Evolutionary conservation across 176 grass and related monocot genomes (phyloP).

Genomic region (Hsuehochloa calcarea): DNA sequence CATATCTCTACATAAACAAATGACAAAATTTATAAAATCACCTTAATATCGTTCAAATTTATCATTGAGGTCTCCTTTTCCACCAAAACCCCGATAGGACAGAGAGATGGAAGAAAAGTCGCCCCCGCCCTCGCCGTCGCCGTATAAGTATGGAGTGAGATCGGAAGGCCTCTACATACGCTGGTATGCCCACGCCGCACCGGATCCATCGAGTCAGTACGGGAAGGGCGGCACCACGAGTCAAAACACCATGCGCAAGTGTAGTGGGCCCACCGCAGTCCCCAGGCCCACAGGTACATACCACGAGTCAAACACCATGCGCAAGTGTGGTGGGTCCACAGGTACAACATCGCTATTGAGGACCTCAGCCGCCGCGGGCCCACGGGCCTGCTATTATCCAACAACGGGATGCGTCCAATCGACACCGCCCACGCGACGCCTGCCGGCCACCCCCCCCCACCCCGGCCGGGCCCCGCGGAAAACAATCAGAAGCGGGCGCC

Average conservation of each 20-base stretch:
- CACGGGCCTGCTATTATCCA: neutral
- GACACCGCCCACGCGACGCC: conserved; percentile 18
- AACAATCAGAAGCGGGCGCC: neutral
- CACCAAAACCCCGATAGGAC: too few species aligned
- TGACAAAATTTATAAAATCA: too few species aligned
- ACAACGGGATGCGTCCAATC: conserved; percentile 23
- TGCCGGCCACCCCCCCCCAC: neutral
- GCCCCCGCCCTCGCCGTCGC: too few species aligned
- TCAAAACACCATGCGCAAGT: neutral
- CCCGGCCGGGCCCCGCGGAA: neutral
- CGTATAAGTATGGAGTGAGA: too few species aligned
- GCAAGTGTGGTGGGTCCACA: neutral
- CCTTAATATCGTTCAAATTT: too few species aligned
- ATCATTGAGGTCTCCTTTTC: too few species aligned
- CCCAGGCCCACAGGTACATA: neutral
- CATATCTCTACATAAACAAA: too few species aligned
- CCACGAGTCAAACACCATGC: neutral
- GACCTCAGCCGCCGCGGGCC: conserved; percentile 15
- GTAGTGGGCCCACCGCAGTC: neutral
- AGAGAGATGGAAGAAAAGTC: too few species aligned
- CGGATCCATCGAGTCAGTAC: neutral
- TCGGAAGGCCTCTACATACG: neutral
- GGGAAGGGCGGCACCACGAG: neutral
- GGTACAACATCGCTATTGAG: neutral
- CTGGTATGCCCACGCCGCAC: neutral